Conservation (phyloP, 202 grass and related monocot species). For the Musa balbisiana region DNA sequence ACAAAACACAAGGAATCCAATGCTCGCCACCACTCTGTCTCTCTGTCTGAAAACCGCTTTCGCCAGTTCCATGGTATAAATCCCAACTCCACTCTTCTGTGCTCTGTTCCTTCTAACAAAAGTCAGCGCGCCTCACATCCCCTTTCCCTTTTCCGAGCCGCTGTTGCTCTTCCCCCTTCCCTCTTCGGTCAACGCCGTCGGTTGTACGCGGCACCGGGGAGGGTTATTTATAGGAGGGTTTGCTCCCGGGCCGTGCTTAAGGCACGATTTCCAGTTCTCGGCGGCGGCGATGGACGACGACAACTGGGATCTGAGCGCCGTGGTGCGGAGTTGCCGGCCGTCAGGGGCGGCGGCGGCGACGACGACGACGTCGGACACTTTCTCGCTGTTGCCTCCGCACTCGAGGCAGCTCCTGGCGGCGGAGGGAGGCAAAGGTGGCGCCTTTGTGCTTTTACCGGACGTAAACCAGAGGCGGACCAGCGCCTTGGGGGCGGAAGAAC, state of each 20-base stretch:
- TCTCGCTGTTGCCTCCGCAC: neutral
- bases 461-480: constrained; percentile 5
- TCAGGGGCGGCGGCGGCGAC: constrained; percentile 11
- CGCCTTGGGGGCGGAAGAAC: constrained; percentile 10
- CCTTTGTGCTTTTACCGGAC: constrained; percentile 27
- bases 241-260: no score
- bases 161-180: neutral
- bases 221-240: neutral
- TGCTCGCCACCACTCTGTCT: neutral
- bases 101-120: neutral
- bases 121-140: neutral
- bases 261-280: neutral
- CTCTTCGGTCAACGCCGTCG: neutral
- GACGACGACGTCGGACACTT: neutral
- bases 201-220: neutral
- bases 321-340: constrained; percentile 65
- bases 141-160: neutral
- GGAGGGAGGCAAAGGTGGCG: neutral
- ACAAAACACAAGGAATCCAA: constrained; percentile 5
- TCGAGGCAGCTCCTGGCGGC: neutral
- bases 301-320: constrained; percentile 84
- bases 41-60: neutral
- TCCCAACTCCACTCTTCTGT: neutral
- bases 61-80: neutral
- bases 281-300: constrained; percentile 40